phyloP scores from a whole-genome alignment of 1,284 basidiomycete species.

The Cystobasidium sp. region DNA sequence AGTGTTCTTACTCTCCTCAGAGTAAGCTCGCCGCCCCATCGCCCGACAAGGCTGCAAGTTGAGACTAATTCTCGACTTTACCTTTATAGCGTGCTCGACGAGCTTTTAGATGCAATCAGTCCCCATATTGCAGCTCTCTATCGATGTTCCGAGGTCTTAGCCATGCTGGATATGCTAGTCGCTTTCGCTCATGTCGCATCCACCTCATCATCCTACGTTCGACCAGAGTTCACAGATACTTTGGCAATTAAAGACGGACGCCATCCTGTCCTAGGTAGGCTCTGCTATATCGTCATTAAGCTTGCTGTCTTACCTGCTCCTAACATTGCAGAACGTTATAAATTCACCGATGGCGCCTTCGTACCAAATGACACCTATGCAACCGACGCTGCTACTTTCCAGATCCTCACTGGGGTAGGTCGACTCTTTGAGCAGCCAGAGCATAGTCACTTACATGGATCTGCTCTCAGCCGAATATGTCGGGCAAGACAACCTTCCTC shows the following conservation, averaged over 20 bases:
- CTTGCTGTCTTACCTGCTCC: background rate
- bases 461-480: conserved; percentile 67
- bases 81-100: conserved; percentile 50
- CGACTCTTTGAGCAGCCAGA: background rate
- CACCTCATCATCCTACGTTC: conserved; percentile 59
- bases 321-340: conserved; percentile 54
- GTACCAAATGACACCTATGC: conserved; percentile 87
- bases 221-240: conserved; percentile 52
- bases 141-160: conserved; percentile 62
- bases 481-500: conserved; percentile 92
- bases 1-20: conserved; percentile 47
- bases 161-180: conserved; percentile 80
- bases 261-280: conserved; percentile 39
- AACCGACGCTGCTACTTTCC: conserved; percentile 77
- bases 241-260: conserved; percentile 78
- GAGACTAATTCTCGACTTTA: background rate
- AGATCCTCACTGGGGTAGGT: conserved; percentile 65
- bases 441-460: background rate
- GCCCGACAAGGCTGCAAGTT: conserved; percentile 28
- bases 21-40: background rate
- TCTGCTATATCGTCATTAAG: background rate
- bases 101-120: conserved; percentile 50
- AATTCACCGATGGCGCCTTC: conserved; percentile 55
- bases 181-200: conserved; percentile 77
- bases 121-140: conserved; percentile 51